Evolutionary conservation across 768 basidiomycete genomes (phyloP).

Genomic region (Leccinum barrowsii): DNA sequence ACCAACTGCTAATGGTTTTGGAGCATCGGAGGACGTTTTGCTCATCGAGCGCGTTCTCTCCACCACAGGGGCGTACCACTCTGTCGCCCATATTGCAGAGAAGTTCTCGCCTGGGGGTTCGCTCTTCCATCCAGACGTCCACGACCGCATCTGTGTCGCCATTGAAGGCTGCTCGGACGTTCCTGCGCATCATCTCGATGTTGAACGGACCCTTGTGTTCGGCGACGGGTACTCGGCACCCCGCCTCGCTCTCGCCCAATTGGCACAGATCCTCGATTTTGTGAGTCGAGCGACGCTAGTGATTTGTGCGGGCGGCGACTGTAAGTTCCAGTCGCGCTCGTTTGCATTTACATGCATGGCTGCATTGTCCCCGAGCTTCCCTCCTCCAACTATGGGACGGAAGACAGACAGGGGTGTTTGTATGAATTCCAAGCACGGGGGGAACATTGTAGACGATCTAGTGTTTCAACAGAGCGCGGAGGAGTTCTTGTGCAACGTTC

Average conservation of each 20-base stretch:
- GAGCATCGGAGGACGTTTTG: not conserved
- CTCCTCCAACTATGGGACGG: not conserved
- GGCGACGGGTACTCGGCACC: not conserved
- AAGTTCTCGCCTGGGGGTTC: not conserved
- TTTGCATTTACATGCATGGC: conserved; percentile 12
- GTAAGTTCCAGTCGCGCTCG: conserved; percentile 11
- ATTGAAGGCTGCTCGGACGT: not conserved
- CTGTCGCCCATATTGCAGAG: not conserved
- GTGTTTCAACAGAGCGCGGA: conserved; percentile 13
- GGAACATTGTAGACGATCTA: not conserved
- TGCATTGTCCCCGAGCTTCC: not conserved
- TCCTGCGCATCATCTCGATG: not conserved
- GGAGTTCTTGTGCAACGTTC: conserved; percentile 5
- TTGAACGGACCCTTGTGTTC: conserved; percentile 4
- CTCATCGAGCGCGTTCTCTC: conserved; percentile 19
- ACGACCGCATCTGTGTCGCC: conserved; percentile 7
- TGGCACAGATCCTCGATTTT: conserved; percentile 7
- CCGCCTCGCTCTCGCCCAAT: conserved; percentile 1
- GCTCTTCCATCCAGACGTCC: conserved; percentile 8
- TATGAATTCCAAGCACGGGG: not conserved
- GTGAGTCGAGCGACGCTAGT: conserved; percentile 2
- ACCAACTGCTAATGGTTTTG: no score
- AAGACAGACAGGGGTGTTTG: not conserved
- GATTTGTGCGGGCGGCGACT: conserved; percentile 9
- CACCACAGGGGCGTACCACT: conserved; percentile 1